Conservation (phyloP, 257 asterid genomes). For the Phtheirospermum japonicum region DNA sequence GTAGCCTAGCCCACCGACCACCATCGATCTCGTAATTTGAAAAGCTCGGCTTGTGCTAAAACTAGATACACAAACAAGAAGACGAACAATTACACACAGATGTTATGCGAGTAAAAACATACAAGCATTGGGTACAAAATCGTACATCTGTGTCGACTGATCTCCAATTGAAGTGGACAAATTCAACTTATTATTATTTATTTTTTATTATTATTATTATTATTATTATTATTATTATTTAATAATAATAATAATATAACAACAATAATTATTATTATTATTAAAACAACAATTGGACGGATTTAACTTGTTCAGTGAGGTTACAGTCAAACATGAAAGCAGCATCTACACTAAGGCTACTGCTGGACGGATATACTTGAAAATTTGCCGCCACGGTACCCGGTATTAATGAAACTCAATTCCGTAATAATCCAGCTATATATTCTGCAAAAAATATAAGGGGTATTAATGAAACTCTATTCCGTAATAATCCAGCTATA, state of each 20-base stretch:
- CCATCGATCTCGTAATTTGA: not conserved
- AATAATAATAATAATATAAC: too few relatives aligned
- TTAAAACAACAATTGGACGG: not conserved
- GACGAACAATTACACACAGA: not conserved
- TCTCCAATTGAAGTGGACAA: not conserved
- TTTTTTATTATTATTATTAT: too few relatives aligned
- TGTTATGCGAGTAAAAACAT: not conserved
- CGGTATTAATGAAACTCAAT: not conserved
- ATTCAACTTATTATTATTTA: not conserved
- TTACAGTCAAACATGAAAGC: not conserved
- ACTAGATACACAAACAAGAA: not conserved
- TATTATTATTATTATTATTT: too few relatives aligned
- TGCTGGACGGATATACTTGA: too few relatives aligned
- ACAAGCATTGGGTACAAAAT: too few relatives aligned
- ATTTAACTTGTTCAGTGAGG: conserved; percentile 7
- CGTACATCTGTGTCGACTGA: not conserved
- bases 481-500: not conserved
- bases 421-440: not conserved
- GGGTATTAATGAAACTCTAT: not conserved
- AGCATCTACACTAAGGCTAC: not conserved
- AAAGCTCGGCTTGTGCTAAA: not conserved
- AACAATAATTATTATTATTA: too few relatives aligned
- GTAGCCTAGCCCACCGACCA: not conserved
- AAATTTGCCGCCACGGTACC: conserved; percentile 1
- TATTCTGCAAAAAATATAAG: too few relatives aligned